These are phyloP conservation scores for Sergeia podlipaevii DNA, from an alignment of 208 protist genomes.

Conservation along the genomic window DNA sequence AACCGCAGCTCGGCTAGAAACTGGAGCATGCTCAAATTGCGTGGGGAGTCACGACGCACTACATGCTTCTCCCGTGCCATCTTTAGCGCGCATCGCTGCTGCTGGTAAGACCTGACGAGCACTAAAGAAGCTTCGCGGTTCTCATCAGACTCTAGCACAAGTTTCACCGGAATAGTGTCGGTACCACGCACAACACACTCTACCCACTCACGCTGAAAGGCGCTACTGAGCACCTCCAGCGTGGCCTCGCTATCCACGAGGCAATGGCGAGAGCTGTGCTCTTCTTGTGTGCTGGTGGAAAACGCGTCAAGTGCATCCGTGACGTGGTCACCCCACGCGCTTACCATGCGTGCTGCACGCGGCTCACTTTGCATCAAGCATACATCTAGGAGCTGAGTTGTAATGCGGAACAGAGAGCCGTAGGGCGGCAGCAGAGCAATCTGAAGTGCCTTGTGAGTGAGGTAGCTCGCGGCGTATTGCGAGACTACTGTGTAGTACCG, in stretches of 20 bases:
- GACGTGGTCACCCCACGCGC: constrained; percentile 28
- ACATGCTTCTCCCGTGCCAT: too few species aligned
- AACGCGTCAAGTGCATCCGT: constrained; percentile 4
- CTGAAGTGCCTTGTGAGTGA: constrained; percentile 84
- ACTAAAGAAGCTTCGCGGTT: neutral
- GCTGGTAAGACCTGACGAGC: neutral
- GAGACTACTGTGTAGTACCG: constrained; percentile 59
- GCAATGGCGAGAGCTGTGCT: constrained; percentile 3
- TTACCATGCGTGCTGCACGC: constrained; percentile 39
- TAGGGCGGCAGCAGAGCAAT: constrained; percentile 68
- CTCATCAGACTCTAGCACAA: neutral
- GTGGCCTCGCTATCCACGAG: constrained; percentile 16
- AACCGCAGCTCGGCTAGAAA: constrained; percentile 17
- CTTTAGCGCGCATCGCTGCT: neutral
- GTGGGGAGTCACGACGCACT: too few species aligned
- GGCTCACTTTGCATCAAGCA: constrained; percentile 61
- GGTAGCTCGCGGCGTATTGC: constrained; percentile 42
- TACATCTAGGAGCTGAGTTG: constrained; percentile 54
- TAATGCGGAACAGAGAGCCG: constrained; percentile 54
- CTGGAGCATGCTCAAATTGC: too few species aligned
- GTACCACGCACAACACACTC: constrained; percentile 28
- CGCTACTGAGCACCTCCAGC: constrained; percentile 28
- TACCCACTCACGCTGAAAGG: constrained; percentile 58
- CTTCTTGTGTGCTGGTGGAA: neutral
- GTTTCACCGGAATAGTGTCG: constrained; percentile 24